Evolutionary conservation across 2,329 filamentous ascomycete species (phyloP).

Genomic region (Pyrenochaeta sp.): DNA sequence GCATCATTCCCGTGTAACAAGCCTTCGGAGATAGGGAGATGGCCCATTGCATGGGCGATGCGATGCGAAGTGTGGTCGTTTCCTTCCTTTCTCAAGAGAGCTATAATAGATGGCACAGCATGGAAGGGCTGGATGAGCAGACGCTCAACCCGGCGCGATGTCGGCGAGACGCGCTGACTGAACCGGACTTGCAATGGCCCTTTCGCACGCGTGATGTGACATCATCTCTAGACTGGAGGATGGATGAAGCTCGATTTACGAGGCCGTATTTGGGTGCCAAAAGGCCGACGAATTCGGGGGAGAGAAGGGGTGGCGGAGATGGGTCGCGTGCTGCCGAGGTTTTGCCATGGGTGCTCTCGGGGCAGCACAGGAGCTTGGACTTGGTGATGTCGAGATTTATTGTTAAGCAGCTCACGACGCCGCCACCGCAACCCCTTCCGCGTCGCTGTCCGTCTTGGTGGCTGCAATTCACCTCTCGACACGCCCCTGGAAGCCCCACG

Average conservation of each 20-base stretch:
- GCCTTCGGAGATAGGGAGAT: not conserved
- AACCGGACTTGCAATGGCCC: not conserved
- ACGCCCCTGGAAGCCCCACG: constrained; percentile 12
- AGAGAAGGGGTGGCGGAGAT: not conserved
- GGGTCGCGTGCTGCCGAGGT: constrained; percentile 17
- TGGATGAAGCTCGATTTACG: not conserved
- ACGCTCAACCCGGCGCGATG: not conserved
- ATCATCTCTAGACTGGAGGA: not conserved
- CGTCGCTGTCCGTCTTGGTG: constrained; percentile 17
- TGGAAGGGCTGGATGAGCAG: not conserved
- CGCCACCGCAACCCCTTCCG: constrained; percentile 19
- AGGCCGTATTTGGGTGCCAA: too few relatives aligned
- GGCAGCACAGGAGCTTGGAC: constrained; percentile 22
- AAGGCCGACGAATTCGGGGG: not conserved
- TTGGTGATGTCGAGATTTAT: constrained; percentile 37
- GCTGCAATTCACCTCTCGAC: constrained; percentile 11
- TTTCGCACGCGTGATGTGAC: not conserved
- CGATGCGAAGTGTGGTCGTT: not conserved
- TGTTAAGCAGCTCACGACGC: constrained; percentile 30
- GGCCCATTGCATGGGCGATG: not conserved
- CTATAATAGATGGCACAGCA: constrained; percentile 1
- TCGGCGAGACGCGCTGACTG: constrained; percentile 1
- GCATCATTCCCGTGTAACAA: not conserved
- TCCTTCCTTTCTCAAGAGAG: too few relatives aligned
- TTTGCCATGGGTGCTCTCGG: constrained; percentile 21